Evolutionary conservation across 2,329 filamentous ascomycete genomes (phyloP), one percentile per base, ranked within the genome.

Genomic region (Diaporthe citri): DNA sequence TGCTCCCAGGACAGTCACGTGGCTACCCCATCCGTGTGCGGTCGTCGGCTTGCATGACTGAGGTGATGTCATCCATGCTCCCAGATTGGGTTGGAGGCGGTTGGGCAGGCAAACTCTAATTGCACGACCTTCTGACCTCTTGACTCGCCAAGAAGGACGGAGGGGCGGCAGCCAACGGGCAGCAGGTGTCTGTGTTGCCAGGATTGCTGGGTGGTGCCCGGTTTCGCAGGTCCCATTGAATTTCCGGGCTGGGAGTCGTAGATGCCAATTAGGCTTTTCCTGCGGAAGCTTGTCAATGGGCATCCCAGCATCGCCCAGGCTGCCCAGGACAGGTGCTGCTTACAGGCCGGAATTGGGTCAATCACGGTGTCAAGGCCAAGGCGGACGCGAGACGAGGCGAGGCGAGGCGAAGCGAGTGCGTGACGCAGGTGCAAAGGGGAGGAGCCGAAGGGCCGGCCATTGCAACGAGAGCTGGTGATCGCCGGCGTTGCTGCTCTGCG

Each of bases 91-190:
- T 34, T 64, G 48, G 57, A 72, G 71, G 57, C 71, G 71, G 57
- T 72, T 72, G n/a, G 71, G 71, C 71, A 64, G 71, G 57, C 71
- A 72, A 72, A 72, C 71, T 64, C 71, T 72, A 72, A 64, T 72
- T 72, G 71, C 57, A 72, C 71, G 71, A 72, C 71, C 57, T 51
- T 64, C 71, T 62, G 36, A 31, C 48, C 51, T 43, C 46, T 64
- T 72, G 48, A 64, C 71, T 72, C 48, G 52, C 55, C 36, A 60
- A 43, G 71, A 12, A 64, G 71, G 25, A 64, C 70, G 8, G 57
- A 43, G 34, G 55, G 71, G 57, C 56, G 39, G 51, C 36, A 43
- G 51, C 34, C 51, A 71, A 36, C 39, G 25, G 43, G 67, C 51
- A 43, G 20, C 25, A 34, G 22, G 52, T 48, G 57, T 41, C 48